phyloP scores from a whole-genome alignment of 345 rosid species.

The Pelargonium nanum region DNA sequence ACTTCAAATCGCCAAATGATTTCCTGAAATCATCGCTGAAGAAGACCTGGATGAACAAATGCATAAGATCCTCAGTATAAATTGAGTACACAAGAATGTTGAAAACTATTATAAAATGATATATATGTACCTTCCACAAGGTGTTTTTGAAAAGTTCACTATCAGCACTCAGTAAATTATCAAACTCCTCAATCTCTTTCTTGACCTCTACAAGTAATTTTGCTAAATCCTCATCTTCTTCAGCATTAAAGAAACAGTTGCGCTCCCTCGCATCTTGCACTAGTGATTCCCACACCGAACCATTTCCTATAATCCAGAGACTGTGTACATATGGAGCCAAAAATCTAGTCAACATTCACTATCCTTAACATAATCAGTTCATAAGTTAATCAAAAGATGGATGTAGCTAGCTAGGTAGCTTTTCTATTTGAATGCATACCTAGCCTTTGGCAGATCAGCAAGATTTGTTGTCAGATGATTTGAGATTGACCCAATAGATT shows the following conservation, averaged over 20 bases:
- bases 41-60: slow-evolving; percentile 23
- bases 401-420: too few species aligned
- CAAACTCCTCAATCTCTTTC: slow-evolving; percentile 30
- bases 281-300: not conserved
- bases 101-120: not conserved
- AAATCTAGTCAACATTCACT: not conserved
- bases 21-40: slow-evolving; percentile 37
- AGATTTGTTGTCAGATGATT: slow-evolving; percentile 18
- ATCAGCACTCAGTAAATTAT: slow-evolving; percentile 23
- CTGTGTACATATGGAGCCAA: not conserved
- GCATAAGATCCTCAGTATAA: not conserved
- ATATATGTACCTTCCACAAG: slow-evolving; percentile 34
- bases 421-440: slow-evolving; percentile 14
- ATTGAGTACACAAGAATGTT: too few species aligned
- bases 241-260: slow-evolving; percentile 30
- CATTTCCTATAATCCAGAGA: not conserved
- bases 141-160: slow-evolving; percentile 25
- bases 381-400: too few species aligned
- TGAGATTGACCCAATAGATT: slow-evolving; percentile 22
- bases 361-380: not conserved
- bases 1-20: slow-evolving; percentile 35
- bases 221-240: slow-evolving; percentile 30
- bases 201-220: slow-evolving; percentile 22
- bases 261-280: slow-evolving; percentile 28
- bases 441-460: slow-evolving; percentile 33